Base-by-base conservation (phyloP, 352 stramenopile genomes). In the Bremia lactucae region DNA sequence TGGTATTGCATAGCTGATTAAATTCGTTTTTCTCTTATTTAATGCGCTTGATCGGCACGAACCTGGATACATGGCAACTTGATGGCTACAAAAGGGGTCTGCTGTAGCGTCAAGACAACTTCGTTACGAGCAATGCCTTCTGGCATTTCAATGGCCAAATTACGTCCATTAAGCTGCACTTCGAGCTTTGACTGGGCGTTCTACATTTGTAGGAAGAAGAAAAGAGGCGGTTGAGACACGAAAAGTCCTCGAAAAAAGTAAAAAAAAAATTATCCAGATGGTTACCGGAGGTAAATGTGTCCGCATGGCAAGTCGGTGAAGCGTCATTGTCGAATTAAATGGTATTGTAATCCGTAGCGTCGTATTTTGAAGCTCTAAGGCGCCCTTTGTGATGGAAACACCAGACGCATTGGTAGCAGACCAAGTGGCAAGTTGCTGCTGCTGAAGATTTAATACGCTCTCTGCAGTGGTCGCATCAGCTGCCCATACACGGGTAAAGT, bases 41-140 rank as follows among this genome's bases (percentile, higher is more conserved):
- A 11, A 20, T 7, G 7, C 14, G 9, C 24, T 14, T 18, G 2
- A 26, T 33, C 3, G 31, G 10, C n/a, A 35, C 31, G 21, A 14
- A 76, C 67, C 52, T 40, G 31, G 7, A 60, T 22, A 19, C 68
- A 79, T 10, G 68, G 68, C n/a, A 80, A 26, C 36, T 68, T 39
- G 0, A 42, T 62, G 15, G 66, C 25, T 5, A 71, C 13, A 8
- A 53, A 68, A 21, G 62, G 58, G 33, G 64, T 68, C 39, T 50
- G 55, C 18, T 46, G 61, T 15, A 52, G 74, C 8, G 35, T 35
- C 7, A 72, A 13, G 28, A 55, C 45, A 0, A 71, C 22, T 16
- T 55, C 50, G 40, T 58, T 61, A 7, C 13, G 46, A 7, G 39
- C 42, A 24, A 44, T 28, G 21, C 43, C 20, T 31, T 9, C 26